Evolutionary conservation across 352 stramenopile genomes (phyloP).

Genomic region (Globisporangium perplexum): DNA sequence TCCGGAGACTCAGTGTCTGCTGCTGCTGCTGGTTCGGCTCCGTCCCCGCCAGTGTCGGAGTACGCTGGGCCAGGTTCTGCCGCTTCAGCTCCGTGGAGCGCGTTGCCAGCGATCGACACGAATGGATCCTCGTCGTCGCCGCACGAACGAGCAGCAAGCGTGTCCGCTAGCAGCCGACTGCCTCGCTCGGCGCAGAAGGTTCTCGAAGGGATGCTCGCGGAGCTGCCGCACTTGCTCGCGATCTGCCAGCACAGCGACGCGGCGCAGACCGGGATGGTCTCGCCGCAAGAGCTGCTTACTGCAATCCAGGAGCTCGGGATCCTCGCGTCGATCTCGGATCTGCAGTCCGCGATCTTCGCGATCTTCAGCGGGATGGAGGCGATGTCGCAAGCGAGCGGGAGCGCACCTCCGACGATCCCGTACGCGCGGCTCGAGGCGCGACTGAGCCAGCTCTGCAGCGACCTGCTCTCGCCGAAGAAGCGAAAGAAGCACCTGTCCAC

Average conservation of each 20-base stretch:
- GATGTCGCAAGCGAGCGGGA: neutral
- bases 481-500: conserved; percentile 62
- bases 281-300: conserved; percentile 36
- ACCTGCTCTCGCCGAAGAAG: conserved; percentile 63
- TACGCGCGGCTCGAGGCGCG: conserved; percentile 41
- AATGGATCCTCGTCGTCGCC: conserved; percentile 5
- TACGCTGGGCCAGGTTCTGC: neutral
- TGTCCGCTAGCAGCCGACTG: neutral
- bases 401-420: conserved; percentile 19
- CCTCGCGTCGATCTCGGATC: conserved; percentile 45
- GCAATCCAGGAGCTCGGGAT: conserved; percentile 58
- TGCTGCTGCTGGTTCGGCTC: too few species aligned
- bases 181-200: conserved; percentile 66
- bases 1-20: neutral
- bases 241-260: conserved; percentile 46
- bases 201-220: conserved; percentile 54
- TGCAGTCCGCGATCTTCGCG: conserved; percentile 46
- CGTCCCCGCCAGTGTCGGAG: neutral
- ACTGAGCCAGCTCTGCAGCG: conserved; percentile 48
- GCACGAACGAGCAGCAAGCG: neutral
- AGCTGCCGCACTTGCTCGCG: conserved; percentile 30
- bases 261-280: conserved; percentile 34
- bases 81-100: conserved; percentile 9
- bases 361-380: conserved; percentile 21
- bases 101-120: conserved; percentile 25